Percentiles rank a stretch among this genome's conserved stretches.
Evolutionary conservation across 2,329 filamentous ascomycete genomes (phyloP).

Genomic region (Botrytis porri): DNA sequence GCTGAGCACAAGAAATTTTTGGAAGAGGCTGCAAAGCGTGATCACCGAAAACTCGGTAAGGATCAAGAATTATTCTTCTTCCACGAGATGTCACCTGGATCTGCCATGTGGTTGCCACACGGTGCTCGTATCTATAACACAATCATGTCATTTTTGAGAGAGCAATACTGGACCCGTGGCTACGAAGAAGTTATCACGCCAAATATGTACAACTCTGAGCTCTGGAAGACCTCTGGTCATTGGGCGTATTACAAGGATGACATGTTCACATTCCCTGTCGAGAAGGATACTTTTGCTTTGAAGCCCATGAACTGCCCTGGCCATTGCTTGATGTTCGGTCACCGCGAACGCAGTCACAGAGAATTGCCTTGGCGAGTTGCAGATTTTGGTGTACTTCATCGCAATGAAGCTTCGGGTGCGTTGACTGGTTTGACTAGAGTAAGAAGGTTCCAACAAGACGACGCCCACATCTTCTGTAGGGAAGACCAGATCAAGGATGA

Average conservation of each 20-base stretch:
- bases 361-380: conserved; percentile 90
- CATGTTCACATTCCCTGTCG: conserved; percentile 84
- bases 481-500: conserved; percentile 72
- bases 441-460: conserved; percentile 91
- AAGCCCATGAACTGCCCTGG: conserved; percentile 99
- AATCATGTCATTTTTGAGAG: conserved; percentile 73
- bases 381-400: conserved; percentile 92
- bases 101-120: conserved; percentile 87
- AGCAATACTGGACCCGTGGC: conserved; percentile 88
- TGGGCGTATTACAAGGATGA: conserved; percentile 94
- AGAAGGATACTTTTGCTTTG: conserved; percentile 80
- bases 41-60: conserved; percentile 88
- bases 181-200: conserved; percentile 95
- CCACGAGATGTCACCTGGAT: conserved; percentile 88
- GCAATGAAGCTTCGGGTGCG: conserved; percentile 92
- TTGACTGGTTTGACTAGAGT: conserved; percentile 88
- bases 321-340: conserved; percentile 83
- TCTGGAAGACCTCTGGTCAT: conserved; percentile 95
- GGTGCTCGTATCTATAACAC: conserved; percentile 93
- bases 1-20: conserved; percentile 92
- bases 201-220: conserved; percentile 89
- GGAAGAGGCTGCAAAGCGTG: conserved; percentile 95
- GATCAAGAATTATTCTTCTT: conserved; percentile 99
- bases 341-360: conserved; percentile 80
- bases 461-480: conserved; percentile 93